Base-by-base conservation (phyloP, 352 stramenopile genomes). In the Globisporangium lucens region DNA sequence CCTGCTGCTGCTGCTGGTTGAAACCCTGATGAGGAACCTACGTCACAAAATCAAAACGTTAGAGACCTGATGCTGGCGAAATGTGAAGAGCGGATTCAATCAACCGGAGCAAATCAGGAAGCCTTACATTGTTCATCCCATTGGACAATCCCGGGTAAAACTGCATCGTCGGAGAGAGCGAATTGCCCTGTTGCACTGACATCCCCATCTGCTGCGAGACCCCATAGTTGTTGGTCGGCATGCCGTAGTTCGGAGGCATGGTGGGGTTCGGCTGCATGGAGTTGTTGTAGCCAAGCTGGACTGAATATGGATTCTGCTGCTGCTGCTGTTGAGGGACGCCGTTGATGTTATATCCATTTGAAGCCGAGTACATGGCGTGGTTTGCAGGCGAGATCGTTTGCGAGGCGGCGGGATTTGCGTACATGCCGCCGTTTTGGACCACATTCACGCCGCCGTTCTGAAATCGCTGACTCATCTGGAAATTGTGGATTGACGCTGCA, bases 401-500 rank as follows among this genome's bases (percentile, higher is more conserved):
- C 5, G 68, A 70, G 27, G 35, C 36, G 0, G 53, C 69, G 6
- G 56, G 41, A n/a, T 61, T 63, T 33, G 64, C 17, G 36, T 68
- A 64, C 55, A 56, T 52, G 30, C 46, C 72, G 15, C 46, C 72
- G 15, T 58, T 59, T 20, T 33, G 35, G 43, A 63, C 58, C 4
- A 70, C 61, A 49, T 27, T 52, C 29, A 36, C 43, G 13, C 51
- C 22, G 17, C 29, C 61, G 53, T 47, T 67, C 53, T 77, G 79
- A 24, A 76, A 90, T 22, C 78, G 79, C 61, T 90, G 84, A 35
- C 74, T 90, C 71, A 92, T 85, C 24, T 79, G 78, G 60, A 90
- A 93, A 36, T 87, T 90, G 65, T 91, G 83, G 63, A 93, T 91
- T 5, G 82, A 91, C 4, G 78, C 77, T 3, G 82, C 82, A 43